A percentile compares a stretch with the other conserved stretches of the same genome.
These are phyloP conservation scores for Monilinia polystroma DNA, from an alignment of 2,329 filamentous ascomycete genomes.

Conservation along the genomic window DNA sequence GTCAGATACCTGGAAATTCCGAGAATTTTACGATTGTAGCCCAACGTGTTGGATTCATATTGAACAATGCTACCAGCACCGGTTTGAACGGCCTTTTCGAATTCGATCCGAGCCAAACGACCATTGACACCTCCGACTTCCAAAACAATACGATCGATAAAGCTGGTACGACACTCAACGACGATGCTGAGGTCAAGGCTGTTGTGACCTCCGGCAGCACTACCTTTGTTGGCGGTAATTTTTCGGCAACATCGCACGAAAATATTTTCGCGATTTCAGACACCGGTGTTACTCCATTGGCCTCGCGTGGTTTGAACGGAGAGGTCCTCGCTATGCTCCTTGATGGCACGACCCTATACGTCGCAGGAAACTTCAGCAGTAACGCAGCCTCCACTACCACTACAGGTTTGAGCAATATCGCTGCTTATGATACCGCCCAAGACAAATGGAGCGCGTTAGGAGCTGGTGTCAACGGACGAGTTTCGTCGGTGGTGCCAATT, in stretches of 20 bases:
- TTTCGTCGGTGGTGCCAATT: slow-evolving; percentile 72
- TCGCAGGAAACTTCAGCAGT: slow-evolving; percentile 77
- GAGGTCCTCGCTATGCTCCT: slow-evolving; percentile 71
- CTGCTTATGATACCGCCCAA: slow-evolving; percentile 67
- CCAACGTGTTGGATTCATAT: slow-evolving; percentile 76
- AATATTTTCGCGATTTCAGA: slow-evolving; percentile 77
- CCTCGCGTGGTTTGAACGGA: slow-evolving; percentile 75
- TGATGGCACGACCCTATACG: slow-evolving; percentile 65
- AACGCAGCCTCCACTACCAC: slow-evolving; percentile 63
- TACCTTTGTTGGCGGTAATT: slow-evolving; percentile 81
- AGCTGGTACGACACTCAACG: slow-evolving; percentile 68
- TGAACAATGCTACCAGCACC: slow-evolving; percentile 66
- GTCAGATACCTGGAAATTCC: slow-evolving; percentile 55
- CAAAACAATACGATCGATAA: slow-evolving; percentile 71
- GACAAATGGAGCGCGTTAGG: slow-evolving; percentile 78
- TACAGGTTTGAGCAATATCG: slow-evolving; percentile 71
- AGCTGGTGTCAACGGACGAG: slow-evolving; percentile 78
- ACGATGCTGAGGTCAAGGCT: slow-evolving; percentile 66
- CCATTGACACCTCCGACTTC: slow-evolving; percentile 61
- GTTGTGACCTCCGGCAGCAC: slow-evolving; percentile 63
- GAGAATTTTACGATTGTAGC: slow-evolving; percentile 77
- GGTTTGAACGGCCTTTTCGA: slow-evolving; percentile 90
- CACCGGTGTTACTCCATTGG: slow-evolving; percentile 59
- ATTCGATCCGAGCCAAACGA: slow-evolving; percentile 66
- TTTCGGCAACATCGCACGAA: slow-evolving; percentile 63